Conservation (phyloP, 1,139 yeast genomes). For the Geotrichum citri-aurantii region DNA sequence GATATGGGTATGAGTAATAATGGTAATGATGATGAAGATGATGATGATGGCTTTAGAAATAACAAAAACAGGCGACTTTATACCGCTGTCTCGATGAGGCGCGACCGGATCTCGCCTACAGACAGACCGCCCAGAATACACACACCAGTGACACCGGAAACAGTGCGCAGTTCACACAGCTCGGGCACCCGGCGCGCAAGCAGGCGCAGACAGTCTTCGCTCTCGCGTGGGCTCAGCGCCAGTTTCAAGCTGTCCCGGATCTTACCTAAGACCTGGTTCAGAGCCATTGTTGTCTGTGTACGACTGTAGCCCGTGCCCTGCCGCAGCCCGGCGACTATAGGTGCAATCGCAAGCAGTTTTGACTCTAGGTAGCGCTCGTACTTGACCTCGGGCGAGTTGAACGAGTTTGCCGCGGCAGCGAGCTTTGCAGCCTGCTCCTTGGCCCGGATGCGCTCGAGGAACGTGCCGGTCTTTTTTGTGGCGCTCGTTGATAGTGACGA, state of each 20-base stretch:
- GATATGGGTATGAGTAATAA: not conserved
- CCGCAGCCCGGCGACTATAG: conserved; percentile 14
- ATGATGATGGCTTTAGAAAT: no score
- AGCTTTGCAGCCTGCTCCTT: conserved; percentile 27
- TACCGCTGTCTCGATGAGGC: not conserved
- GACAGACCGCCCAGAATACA: conserved; percentile 5
- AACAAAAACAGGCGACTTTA: not conserved
- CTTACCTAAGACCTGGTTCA: conserved; percentile 9
- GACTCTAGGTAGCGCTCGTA: conserved; percentile 11
- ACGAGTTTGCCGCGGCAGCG: conserved; percentile 1
- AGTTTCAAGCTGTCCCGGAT: conserved; percentile 12
- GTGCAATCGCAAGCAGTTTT: conserved; percentile 14
- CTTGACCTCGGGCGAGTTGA: conserved; percentile 7
- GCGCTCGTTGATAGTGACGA: not conserved
- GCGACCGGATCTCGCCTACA: not conserved
- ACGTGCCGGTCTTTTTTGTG: conserved; percentile 20
- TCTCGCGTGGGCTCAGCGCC: conserved; percentile 8
- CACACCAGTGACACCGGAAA: conserved; percentile 11
- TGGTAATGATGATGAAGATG: not conserved
- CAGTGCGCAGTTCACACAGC: conserved; percentile 10
- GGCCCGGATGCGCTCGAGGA: conserved; percentile 33
- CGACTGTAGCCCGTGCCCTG: not conserved
- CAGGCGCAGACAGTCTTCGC: conserved; percentile 11
- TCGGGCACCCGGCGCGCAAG: conserved; percentile 15
- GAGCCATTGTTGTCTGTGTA: conserved; percentile 5